Conservation (phyloP, 78 protist species). For the Cyanophora paradoxa region DNA sequence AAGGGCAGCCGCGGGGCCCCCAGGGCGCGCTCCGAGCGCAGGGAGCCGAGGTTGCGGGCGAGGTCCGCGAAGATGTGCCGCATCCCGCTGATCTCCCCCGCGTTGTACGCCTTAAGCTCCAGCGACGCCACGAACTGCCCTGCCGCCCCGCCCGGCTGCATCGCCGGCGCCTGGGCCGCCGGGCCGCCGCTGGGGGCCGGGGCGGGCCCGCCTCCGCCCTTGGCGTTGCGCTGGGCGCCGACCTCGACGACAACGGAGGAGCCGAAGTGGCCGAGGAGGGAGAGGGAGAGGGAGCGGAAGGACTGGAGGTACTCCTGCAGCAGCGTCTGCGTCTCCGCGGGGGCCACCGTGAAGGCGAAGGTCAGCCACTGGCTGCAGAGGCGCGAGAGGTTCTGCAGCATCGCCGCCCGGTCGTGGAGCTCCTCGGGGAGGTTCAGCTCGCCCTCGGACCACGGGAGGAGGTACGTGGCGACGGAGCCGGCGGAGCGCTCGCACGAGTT, state of each 20-base stretch:
- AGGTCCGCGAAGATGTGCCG: slow-evolving; percentile 20
- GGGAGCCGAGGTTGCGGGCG: slow-evolving; percentile 1
- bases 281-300: background rate
- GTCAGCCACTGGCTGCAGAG: background rate
- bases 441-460: background rate
- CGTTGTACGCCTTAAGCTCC: slow-evolving; percentile 34
- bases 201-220: background rate
- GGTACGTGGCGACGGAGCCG: background rate
- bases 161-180: slow-evolving; percentile 7
- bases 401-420: background rate
- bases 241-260: slow-evolving; percentile 49
- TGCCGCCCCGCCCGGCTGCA: no score
- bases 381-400: background rate
- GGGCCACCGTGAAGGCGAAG: background rate
- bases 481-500: background rate
- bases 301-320: background rate
- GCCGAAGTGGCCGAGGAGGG: slow-evolving; percentile 44
- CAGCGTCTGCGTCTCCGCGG: background rate
- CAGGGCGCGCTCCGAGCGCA: no score
- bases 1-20: no score
- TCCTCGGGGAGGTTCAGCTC: background rate
- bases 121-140: slow-evolving; percentile 28
- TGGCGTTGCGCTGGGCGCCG: slow-evolving; percentile 4
- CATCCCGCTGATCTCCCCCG: slow-evolving; percentile 53
- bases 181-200: background rate